Conservation (phyloP, 2,329 filamentous ascomycete genomes). For the Malbranchea cinnamomea region DNA sequence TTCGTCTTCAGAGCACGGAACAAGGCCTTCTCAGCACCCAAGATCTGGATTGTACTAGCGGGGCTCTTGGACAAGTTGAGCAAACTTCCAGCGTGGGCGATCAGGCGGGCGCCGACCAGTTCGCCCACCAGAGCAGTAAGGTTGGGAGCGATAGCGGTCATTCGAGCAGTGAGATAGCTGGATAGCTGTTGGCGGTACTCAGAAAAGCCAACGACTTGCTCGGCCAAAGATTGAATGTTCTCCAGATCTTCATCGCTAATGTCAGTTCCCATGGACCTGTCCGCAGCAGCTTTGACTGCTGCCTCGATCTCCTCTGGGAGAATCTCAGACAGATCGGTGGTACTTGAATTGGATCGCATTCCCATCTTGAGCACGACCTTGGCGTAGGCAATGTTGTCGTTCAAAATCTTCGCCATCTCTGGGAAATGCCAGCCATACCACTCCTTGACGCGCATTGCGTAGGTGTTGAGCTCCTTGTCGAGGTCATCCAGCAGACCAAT, state of each 20-base stretch:
- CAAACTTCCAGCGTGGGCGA: constrained; percentile 86
- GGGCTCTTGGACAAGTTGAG: constrained; percentile 91
- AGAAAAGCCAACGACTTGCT: constrained; percentile 84
- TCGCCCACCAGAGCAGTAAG: constrained; percentile 85
- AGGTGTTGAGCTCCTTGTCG: constrained; percentile 97
- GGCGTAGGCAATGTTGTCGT: constrained; percentile 91
- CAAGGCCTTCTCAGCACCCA: constrained; percentile 95
- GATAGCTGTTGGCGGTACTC: constrained; percentile 81
- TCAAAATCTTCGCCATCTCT: constrained; percentile 90
- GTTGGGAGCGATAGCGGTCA: constrained; percentile 95
- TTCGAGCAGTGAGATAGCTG: constrained; percentile 77
- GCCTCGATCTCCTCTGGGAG: constrained; percentile 89
- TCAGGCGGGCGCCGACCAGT: constrained; percentile 83
- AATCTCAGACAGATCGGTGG: constrained; percentile 70
- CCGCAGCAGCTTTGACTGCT: constrained; percentile 82
- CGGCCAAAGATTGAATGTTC: constrained; percentile 80
- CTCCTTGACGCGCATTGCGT: constrained; percentile 98
- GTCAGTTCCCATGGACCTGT: constrained; percentile 97
- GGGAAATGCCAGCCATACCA: constrained; percentile 99
- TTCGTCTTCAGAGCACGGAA: constrained; percentile 98
- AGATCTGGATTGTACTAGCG: constrained; percentile 90
- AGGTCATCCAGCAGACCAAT: constrained; percentile 88
- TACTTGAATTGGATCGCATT: constrained; percentile 65
- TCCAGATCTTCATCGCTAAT: constrained; percentile 84
- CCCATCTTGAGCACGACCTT: constrained; percentile 79